Evolutionary conservation across 192 early-diverging fungal genomes (phyloP).

Genomic region (Coemansia sp.): DNA sequence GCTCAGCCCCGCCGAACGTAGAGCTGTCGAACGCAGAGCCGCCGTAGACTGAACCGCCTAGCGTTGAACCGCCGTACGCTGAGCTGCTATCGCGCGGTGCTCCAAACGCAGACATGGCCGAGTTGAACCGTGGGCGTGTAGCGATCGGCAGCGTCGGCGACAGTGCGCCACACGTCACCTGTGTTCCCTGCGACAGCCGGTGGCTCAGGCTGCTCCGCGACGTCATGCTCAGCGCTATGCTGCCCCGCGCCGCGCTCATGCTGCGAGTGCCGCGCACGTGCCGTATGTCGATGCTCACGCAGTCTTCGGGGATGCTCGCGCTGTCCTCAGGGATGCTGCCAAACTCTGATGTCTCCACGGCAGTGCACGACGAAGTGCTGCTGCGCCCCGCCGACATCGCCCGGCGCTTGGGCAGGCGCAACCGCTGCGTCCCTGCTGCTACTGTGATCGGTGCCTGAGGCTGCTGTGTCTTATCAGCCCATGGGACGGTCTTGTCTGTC

Average conservation of each 20-base stretch:
- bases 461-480: constrained; percentile 13
- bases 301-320: constrained; percentile 2
- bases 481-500: constrained; percentile 20
- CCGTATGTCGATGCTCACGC: not conserved
- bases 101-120: constrained; percentile 27
- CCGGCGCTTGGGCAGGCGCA: constrained; percentile 50
- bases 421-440: constrained; percentile 25
- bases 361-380: constrained; percentile 20
- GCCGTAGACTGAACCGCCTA: no score
- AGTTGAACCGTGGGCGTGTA: constrained; percentile 39
- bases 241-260: constrained; percentile 34
- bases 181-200: constrained; percentile 34
- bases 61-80: no score
- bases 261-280: constrained; percentile 39
- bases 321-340: not conserved
- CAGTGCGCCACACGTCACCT: constrained; percentile 10
- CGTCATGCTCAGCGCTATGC: constrained; percentile 39
- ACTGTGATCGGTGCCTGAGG: constrained; percentile 18
- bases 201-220: constrained; percentile 32
- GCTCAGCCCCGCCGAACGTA: constrained; percentile 14
- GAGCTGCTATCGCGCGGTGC: not conserved
- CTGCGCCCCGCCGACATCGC: constrained; percentile 34
- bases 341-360: constrained; percentile 2
- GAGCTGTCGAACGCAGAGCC: no score
- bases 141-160: constrained; percentile 43